Base-by-base conservation (phyloP, 2,329 filamentous ascomycete genomes). In the Aspergillus cejpii region DNA sequence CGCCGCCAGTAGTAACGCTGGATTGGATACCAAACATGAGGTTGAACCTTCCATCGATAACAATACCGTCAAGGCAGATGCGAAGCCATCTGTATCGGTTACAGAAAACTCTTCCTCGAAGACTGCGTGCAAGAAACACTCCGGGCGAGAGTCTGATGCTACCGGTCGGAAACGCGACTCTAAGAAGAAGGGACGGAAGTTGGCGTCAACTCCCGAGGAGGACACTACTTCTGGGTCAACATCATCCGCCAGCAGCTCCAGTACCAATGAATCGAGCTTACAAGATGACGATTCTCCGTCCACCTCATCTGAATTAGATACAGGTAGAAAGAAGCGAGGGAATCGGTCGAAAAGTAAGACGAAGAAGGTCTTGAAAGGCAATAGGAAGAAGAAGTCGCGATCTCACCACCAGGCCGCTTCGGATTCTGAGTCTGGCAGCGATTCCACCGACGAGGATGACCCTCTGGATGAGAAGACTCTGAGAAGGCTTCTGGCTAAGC, bases 341-440 rank as follows among this genome's bases (percentile, higher is more conserved):
- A 55, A 60, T 49, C 53, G 56, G 43, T 56, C 61, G 40, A 72
- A 70, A 50, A 51, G 57, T 3, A 71, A 63, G 33, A 41, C 58
- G 5, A 67, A 58, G 28, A 63, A 65, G 44, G 47, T 53, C 1
- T 47, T 55, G 24, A 66, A 61, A 34, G 49, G 51, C 19, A 56
- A 51, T 24, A 49, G 52, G 40, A 64, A 69, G 57, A 66, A 63
- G 33, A 73, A 68, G 57, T 57, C 61, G 34, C 68, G 65, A 45
- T 53, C 64, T 6, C 63, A 54, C 15, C 50, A 52, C 3, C 37
- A 47, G 5, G 42, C 44, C 2, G 53, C 63, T 10, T 50, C 59
- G 4, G 54, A 60, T 8, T 59, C 57, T 0, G 61, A 63, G 17
- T 56, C 54, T 0, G 61, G 61, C 2, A 52, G 52, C 1, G 62